A percentile compares a stretch with the other conserved stretches of the same genome.
These are phyloP conservation scores for Talaromyces funiculosus DNA, from an alignment of 2,329 filamentous ascomycete species.

Conservation along the genomic window DNA sequence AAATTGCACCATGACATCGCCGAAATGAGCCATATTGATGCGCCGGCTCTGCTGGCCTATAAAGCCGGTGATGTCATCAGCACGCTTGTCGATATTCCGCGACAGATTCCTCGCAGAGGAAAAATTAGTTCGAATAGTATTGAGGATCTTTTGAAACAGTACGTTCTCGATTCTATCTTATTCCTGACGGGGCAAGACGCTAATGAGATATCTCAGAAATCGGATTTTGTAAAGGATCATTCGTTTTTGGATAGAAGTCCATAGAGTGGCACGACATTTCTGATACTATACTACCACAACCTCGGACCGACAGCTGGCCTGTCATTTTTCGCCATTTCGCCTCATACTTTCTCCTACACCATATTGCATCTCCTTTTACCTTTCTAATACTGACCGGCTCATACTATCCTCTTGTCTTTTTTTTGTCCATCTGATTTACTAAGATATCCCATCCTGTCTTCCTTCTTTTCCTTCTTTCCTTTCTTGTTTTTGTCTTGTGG, in stretches of 20 bases:
- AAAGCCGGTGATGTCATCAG: slow-evolving; percentile 84
- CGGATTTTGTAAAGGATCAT: slow-evolving; percentile 5
- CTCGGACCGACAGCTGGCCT: neutral
- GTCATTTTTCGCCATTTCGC: neutral
- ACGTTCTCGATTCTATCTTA: slow-evolving; percentile 23
- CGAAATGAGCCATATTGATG: slow-evolving; percentile 83
- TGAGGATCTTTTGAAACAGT: slow-evolving; percentile 54
- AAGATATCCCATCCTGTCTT: slow-evolving; percentile 9
- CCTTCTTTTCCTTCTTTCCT: neutral
- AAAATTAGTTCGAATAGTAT: slow-evolving; percentile 48
- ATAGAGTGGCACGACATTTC: neutral
- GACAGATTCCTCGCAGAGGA: slow-evolving; percentile 68
- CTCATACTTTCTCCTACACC: slow-evolving; percentile 3
- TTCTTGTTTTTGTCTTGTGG: neutral
- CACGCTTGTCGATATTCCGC: slow-evolving; percentile 78
- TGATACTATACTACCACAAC: neutral
- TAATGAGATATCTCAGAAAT: slow-evolving; percentile 3
- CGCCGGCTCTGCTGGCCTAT: slow-evolving; percentile 86
- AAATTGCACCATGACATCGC: slow-evolving; percentile 88
- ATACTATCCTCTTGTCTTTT: neutral
- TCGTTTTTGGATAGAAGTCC: neutral
- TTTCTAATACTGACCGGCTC: neutral
- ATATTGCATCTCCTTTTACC: slow-evolving; percentile 15
- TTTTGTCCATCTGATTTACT: neutral
- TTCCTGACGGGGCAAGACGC: neutral